Conservation (phyloP, 768 basidiomycete genomes). For the Agaricus subrufescens region DNA sequence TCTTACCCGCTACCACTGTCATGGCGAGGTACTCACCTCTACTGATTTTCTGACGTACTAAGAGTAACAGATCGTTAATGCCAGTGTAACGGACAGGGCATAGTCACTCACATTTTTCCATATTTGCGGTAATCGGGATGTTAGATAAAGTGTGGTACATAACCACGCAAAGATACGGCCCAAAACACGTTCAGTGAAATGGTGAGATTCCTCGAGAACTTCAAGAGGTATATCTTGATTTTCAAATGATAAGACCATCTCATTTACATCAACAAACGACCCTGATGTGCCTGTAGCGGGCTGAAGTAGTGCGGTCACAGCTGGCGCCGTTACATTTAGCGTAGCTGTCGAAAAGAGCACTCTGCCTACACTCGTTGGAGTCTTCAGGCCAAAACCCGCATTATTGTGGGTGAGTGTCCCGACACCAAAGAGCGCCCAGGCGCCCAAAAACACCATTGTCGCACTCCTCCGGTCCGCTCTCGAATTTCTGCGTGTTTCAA, state of each 20-base stretch:
- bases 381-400: conserved; percentile 20
- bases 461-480: conserved; percentile 66
- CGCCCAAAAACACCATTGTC: conserved; percentile 77
- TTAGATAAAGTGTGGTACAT: conserved; percentile 90
- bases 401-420: conserved; percentile 40
- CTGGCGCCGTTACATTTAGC: background rate
- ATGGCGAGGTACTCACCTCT: conserved; percentile 41
- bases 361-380: conserved; percentile 35
- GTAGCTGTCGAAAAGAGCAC: conserved; percentile 33
- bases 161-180: conserved; percentile 94
- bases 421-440: conserved; percentile 70
- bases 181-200: conserved; percentile 55
- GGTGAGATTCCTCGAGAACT: conserved; percentile 15
- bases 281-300: background rate
- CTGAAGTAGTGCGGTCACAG: background rate
- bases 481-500: conserved; percentile 38
- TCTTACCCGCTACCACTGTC: background rate
- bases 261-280: background rate
- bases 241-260: background rate
- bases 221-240: conserved; percentile 1
- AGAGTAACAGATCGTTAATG: conserved; percentile 3
- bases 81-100: background rate
- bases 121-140: conserved; percentile 92
- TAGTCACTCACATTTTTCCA: conserved; percentile 89
- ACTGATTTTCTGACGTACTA: conserved; percentile 89